Evolutionary conservation across 139 green algal species (phyloP), one percentile per base, ranked within the genome.

Genomic region (Chlamydomonas eustigma): DNA sequence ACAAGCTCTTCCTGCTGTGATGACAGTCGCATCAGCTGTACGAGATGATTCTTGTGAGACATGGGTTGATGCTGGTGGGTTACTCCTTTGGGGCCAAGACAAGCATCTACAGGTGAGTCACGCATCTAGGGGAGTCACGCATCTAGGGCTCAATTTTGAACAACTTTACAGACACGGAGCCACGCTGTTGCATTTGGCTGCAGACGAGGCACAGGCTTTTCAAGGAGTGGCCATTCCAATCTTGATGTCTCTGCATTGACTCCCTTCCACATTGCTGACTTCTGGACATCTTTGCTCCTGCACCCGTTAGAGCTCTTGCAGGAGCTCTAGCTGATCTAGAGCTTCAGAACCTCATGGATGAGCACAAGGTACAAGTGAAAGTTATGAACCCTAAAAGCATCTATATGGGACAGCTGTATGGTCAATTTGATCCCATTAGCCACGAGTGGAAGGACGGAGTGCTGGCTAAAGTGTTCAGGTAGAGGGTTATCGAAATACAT

Each of bases 361-460:
- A 92, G 76, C 80, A 93, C 77, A 86, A 81, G 65, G 75, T 80
- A 2, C 63, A 68, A 24, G 64, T 64, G 18, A 64, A 50, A 2
- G 79, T 87, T 3, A 87, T 94, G 75, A 95, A 95, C 76, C 91
- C 91, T 64, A 95, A 95, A 81, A 82, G 70, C 71, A 85, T 93
- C 65, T 86, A 81, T 70, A 89, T 91, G 79, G 88, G 87, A 8
- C 90, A 95, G 84, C 82, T 95, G 37, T 76, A 76, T 39, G 69
- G 69, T 4, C 50, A 80, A 75, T 83, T 83, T 28, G 85, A 90
- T 69, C 73, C 81, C 1, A 69, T 87, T 51, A 86, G 76, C 38
- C 90, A 94, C 64, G 90, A 95, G 75, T 95, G 90, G 90, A 87
- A 91, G 73, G 90, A 95, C 71, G 90, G 90, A 4, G 84, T 95